These are phyloP conservation scores for Cadophora gregata DNA, from an alignment of 2,329 filamentous ascomycete species.

Conservation along the genomic window DNA sequence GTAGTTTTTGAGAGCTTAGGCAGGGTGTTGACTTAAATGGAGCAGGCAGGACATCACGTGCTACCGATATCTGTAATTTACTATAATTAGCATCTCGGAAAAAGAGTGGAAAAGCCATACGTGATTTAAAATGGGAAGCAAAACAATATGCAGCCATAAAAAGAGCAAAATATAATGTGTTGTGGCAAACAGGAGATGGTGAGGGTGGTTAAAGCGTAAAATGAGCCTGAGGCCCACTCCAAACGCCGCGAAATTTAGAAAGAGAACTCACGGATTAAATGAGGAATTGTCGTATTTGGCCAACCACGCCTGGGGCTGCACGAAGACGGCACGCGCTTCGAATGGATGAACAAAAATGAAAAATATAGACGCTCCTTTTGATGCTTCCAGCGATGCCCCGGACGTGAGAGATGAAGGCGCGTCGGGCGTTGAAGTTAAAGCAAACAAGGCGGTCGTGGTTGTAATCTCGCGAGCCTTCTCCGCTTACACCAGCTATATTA, in stretches of 20 bases:
- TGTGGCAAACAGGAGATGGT: background rate
- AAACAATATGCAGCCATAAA: background rate
- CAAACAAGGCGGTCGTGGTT: background rate
- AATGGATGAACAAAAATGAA: conserved; percentile 1
- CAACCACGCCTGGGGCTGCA: conserved; percentile 4
- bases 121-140: background rate
- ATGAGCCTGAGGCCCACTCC: background rate
- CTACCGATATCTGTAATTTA: conserved; percentile 11
- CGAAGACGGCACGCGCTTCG: background rate
- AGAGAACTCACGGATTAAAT: conserved; percentile 11
- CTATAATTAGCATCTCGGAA: conserved; percentile 1
- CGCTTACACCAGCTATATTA: conserved; percentile 4
- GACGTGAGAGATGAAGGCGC: background rate
- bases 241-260: background rate
- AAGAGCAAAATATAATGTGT: background rate
- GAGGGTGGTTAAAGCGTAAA: background rate
- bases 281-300: conserved; percentile 8
- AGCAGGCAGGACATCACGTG: conserved; percentile 17
- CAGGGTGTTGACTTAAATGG: background rate
- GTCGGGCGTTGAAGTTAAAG: conserved; percentile 1
- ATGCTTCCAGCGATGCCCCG: background rate
- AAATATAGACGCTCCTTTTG: conserved; percentile 2
- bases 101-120: background rate
- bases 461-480: background rate
- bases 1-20: conserved; percentile 12